phyloP scores from a whole-genome alignment of 345 rosid genomes.

The Trapa bicornis region DNA sequence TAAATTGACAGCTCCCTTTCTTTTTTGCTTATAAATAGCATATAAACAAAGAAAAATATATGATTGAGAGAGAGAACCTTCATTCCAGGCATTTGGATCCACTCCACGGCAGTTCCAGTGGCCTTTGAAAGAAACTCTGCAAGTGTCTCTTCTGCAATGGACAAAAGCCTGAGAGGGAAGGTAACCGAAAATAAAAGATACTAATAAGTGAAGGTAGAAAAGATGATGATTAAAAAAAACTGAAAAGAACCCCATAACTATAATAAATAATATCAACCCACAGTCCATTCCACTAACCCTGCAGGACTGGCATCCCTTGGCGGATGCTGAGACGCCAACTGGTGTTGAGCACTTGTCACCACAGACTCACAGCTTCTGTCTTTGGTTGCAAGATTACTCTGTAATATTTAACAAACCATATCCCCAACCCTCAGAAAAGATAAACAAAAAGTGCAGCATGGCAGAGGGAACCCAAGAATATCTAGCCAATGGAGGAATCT shows the following conservation, averaged over 20 bases:
- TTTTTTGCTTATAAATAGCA: neutral
- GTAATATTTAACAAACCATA: conserved; percentile 16
- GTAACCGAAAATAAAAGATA: neutral
- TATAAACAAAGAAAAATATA: no score
- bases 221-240: conserved; percentile 11
- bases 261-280: conserved; percentile 2
- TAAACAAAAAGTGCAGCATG: neutral
- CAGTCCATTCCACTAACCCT: conserved; percentile 52
- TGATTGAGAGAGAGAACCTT: conserved; percentile 34
- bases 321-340: conserved; percentile 87
- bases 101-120: conserved; percentile 99
- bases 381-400: conserved; percentile 87
- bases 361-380: conserved; percentile 98
- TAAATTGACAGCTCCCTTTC: neutral
- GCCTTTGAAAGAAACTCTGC: conserved; percentile 99
- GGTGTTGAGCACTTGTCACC: conserved; percentile 97
- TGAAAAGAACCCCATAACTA: conserved; percentile 35
- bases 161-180: conserved; percentile 65
- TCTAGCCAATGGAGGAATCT: neutral
- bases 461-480: neutral
- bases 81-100: conserved; percentile 99
- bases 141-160: conserved; percentile 99
- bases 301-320: conserved; percentile 99
- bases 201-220: conserved; percentile 1
- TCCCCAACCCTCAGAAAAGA: neutral